Percentiles rank a stretch among this genome's conserved stretches.
These are phyloP conservation scores for Lipomyces orientalis DNA, from an alignment of 805 yeast species.

Conservation along the genomic window DNA sequence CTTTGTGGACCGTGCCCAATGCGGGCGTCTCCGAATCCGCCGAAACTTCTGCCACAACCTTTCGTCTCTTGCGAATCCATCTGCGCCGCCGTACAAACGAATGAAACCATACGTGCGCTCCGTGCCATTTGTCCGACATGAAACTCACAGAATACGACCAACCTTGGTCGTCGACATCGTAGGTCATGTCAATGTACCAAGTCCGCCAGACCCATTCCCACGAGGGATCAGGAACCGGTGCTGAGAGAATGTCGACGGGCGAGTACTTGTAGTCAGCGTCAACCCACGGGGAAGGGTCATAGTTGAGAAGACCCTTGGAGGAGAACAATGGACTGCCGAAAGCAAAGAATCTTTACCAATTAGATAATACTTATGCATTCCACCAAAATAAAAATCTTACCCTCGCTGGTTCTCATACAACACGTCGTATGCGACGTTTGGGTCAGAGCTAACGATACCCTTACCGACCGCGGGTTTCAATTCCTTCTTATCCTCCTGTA, in stretches of 20 bases:
- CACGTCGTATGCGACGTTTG: constrained; percentile 36
- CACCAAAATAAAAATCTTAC: constrained; percentile 16
- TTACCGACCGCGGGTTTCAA: background rate
- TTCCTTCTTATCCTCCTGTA: constrained; percentile 10
- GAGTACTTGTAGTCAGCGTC: constrained; percentile 43
- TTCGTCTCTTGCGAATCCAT: constrained; percentile 57
- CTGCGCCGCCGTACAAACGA: constrained; percentile 69
- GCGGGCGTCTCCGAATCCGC: background rate
- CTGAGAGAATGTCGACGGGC: constrained; percentile 43
- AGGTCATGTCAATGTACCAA: constrained; percentile 75
- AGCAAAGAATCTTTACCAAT: constrained; percentile 38
- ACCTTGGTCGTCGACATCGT: constrained; percentile 83
- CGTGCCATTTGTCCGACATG: constrained; percentile 63
- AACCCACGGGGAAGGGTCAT: constrained; percentile 50
- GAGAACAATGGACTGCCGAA: constrained; percentile 49
- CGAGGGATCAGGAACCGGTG: constrained; percentile 58
- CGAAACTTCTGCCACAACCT: constrained; percentile 1
- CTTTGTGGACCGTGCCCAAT: background rate
- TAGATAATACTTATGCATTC: background rate
- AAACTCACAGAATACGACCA: constrained; percentile 71
- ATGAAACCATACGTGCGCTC: constrained; percentile 58
- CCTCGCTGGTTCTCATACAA: constrained; percentile 53
- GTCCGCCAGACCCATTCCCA: constrained; percentile 73
- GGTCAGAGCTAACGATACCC: constrained; percentile 27
- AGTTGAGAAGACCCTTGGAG: constrained; percentile 45